Evolutionary conservation across 164 flowering plant genomes (phyloP), one percentile per base, ranked within the genome.

Genomic region (Chimonanthus salicifolius): DNA sequence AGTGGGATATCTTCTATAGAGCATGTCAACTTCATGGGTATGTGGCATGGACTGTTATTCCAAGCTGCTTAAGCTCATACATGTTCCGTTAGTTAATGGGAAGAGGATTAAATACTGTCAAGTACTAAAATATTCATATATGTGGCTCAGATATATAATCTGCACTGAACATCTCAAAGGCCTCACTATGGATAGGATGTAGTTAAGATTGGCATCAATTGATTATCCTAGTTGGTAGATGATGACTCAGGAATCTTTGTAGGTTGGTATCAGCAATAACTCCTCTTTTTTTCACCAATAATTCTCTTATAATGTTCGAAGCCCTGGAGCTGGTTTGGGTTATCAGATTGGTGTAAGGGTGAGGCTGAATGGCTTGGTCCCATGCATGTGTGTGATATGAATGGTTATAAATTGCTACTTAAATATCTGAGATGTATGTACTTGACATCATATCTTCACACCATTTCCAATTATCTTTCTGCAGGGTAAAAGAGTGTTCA

Each of bases 401-500:
- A 54, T 54, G 60, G 11, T 10, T 54, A 4, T 54, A 54, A 16
- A 10, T 54, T 54, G 60, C 60, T 54, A 10, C 15, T 10, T 10
- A 54, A 54, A 54, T 54, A 13, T 10, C 60, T 54, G 33, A 7
- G 13, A 13, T 54, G 15, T 54, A 54, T 54, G 60, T 16, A 54
- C 4, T 16, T 54, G 7, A 54, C 60, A 54, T 4, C 15, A 54
- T 4, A 54, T 54, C 60, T 16, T 54, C 15, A 54, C 60, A 13
- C 13, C n/a, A 3, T 13, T 47, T 67, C 58, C 46, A 7, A n/a
- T 64, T 11, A n/a, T 11, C 62, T 49, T 44, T 49, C 33, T 87
- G 74, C 90, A 95, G 99, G 92, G 88, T 68, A 86, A 81, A 74
- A 89, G 83, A 77, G 97, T 95, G 3, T 79, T 90, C 46, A 74